Percentiles rank a stretch among this genome's conserved stretches.
Evolutionary conservation across 306 rosid genomes (phyloP).

Genomic region (Alnus glutinosa): DNA sequence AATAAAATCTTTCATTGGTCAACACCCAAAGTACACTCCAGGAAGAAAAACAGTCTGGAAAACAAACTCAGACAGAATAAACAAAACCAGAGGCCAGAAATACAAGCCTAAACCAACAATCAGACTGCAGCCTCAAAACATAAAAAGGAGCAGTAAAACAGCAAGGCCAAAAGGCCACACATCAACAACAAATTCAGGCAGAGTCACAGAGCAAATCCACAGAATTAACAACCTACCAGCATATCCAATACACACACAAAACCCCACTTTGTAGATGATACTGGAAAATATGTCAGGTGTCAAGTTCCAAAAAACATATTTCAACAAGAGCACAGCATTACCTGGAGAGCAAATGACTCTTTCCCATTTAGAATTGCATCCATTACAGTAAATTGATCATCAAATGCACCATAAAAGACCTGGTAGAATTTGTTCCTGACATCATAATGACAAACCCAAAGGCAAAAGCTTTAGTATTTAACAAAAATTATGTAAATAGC

Average conservation of each 20-base stretch:
- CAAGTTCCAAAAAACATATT: slow-evolving; percentile 26
- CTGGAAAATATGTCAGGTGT: slow-evolving; percentile 10
- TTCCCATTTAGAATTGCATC: slow-evolving; percentile 80
- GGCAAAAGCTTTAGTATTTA: slow-evolving; percentile 25
- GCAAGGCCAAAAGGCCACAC: too few relatives aligned
- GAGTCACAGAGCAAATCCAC: background rate
- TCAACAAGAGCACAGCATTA: slow-evolving; percentile 45
- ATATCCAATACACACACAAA: background rate
- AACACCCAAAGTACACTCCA: too few relatives aligned
- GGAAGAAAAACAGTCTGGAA: too few relatives aligned
- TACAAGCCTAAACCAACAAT: too few relatives aligned
- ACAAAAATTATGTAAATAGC: slow-evolving; percentile 28
- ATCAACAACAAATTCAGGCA: too few relatives aligned
- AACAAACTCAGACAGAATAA: too few relatives aligned
- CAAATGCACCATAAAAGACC: slow-evolving; percentile 82
- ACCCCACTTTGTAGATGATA: background rate
- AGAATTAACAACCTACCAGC: slow-evolving; percentile 1
- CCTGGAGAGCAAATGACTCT: slow-evolving; percentile 80
- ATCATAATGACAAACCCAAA: slow-evolving; percentile 25
- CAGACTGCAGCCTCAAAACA: too few relatives aligned
- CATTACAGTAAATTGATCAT: slow-evolving; percentile 83
- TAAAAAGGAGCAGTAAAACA: too few relatives aligned
- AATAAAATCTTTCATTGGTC: too few relatives aligned
- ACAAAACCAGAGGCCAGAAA: too few relatives aligned
- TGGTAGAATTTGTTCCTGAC: slow-evolving; percentile 68